phyloP scores from a whole-genome alignment of 2,329 filamentous ascomycete species.

The Aspergillus phoenicis region DNA sequence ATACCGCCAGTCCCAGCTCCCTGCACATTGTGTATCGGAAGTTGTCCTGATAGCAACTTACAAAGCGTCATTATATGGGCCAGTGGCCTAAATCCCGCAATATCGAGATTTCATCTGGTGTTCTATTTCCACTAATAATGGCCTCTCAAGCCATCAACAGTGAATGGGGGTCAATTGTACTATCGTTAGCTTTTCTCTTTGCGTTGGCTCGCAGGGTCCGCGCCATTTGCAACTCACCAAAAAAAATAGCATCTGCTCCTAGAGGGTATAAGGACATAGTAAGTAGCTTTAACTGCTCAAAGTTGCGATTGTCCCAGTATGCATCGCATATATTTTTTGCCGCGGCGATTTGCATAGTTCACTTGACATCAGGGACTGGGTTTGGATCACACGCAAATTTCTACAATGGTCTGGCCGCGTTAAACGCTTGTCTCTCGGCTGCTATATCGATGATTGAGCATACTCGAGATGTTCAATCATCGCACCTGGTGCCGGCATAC shows the following conservation, averaged over 20 bases:
- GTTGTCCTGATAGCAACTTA: too few species aligned
- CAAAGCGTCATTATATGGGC: too few species aligned
- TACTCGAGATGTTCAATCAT: too few species aligned
- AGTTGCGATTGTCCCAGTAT: not conserved
- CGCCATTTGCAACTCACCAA: not conserved
- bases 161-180: not conserved
- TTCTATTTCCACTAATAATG: too few species aligned
- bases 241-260: not conserved
- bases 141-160: not conserved
- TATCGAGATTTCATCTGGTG: not conserved
- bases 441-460: too few species aligned
- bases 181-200: not conserved
- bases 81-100: too few species aligned
- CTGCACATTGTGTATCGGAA: too few species aligned
- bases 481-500: too few species aligned
- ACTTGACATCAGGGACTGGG: not conserved
- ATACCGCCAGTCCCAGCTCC: too few species aligned
- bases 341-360: not conserved
- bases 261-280: not conserved
- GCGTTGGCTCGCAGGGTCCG: not conserved
- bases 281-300: not conserved
- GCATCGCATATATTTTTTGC: too few species aligned
- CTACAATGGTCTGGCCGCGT: not conserved
- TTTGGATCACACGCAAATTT: not conserved
- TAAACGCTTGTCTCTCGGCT: not conserved